Percentiles rank a stretch among this genome's conserved stretches.
These are phyloP conservation scores for Neocucurbitaria cava DNA, from an alignment of 2,329 filamentous ascomycete species.

Conservation along the genomic window DNA sequence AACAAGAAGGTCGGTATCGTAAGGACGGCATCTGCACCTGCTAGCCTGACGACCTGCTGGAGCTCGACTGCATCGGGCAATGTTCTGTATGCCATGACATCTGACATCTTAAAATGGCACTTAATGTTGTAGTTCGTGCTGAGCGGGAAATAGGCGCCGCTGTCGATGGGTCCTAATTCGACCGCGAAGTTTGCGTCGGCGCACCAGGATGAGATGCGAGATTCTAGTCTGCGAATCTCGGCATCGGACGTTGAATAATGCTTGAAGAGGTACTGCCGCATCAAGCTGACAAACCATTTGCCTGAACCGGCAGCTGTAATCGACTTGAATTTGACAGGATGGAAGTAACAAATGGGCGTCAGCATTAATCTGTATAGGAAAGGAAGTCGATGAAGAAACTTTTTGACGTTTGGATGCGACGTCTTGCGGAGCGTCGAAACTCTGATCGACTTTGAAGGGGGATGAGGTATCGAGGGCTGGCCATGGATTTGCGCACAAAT, in stretches of 20 bases:
- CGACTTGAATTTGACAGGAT: constrained; percentile 59
- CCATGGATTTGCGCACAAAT: constrained; percentile 58
- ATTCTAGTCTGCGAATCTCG: constrained; percentile 56
- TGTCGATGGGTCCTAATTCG: constrained; percentile 54
- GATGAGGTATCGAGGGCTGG: constrained; percentile 58
- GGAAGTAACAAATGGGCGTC: constrained; percentile 60
- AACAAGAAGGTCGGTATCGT: constrained; percentile 59
- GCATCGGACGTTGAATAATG: constrained; percentile 53
- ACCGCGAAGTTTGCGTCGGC: constrained; percentile 62
- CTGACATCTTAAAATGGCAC: constrained; percentile 53
- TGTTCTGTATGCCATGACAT: constrained; percentile 60
- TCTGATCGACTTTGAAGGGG: constrained; percentile 56
- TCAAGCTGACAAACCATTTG: constrained; percentile 57
- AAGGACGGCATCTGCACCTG: constrained; percentile 59
- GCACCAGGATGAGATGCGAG: constrained; percentile 58
- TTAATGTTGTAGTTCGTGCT: constrained; percentile 58
- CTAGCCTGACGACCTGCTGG: constrained; percentile 58
- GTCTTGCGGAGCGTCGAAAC: constrained; percentile 58
- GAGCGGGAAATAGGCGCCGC: constrained; percentile 57
- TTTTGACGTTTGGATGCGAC: constrained; percentile 49
- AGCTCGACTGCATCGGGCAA: constrained; percentile 52
- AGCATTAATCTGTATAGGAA: constrained; percentile 58
- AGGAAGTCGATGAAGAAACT: constrained; percentile 58
- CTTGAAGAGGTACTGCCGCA: constrained; percentile 59
- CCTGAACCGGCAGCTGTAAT: constrained; percentile 60